Base-by-base conservation (phyloP, 2,329 filamentous ascomycete genomes). In the Hypoxylon sp. region DNA sequence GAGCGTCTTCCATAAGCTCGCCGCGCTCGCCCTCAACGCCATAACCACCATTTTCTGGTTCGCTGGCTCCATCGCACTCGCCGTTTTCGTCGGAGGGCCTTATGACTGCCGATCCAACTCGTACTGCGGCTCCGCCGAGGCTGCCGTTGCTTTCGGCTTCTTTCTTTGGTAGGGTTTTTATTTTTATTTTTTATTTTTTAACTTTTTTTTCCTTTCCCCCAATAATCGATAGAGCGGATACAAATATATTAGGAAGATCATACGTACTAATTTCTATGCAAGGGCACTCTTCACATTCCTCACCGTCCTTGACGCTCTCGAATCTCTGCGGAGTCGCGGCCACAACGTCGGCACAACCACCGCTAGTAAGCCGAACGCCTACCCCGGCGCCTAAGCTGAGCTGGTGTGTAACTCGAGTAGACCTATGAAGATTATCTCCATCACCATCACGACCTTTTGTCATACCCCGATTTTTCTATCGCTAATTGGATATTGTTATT, bases 11-110 rank as follows among this genome's bases (percentile, higher is more conserved):
- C 88, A 93, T 78, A 86, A 85, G 57, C 87, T 88, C 55, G 88
- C 85, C 48, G 87, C 93, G 14, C 82, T 94, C 17, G 89, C 75
- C 1, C 83, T 93, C 32, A 92, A 97, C 75, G 83, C 83, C 50
- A 72, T 96, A 23, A 96, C 93, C 9, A 90, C 91, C 81, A 84
- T 97, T 62, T 97, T 97, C 83, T 97, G 94, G 94, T 96, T 98
- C 76, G 90, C 91, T 0, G 93, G 93, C 5, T 91, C 93, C 74
- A 90, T 97, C 71, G 93, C 93, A 0, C 80, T 94, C 10, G 93
- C 91, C 0, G 90, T 89, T 19, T 84, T 84, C 60, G 80, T 93
- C 63, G 86, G 87, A 58, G 84, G 86, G 14, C 81, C 87, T 0
- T 79, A 77, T 7, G 81, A 85, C 62, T 90, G 88, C 75, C 83